Conservation (phyloP, 2,329 filamentous ascomycete species). For the Apiospora phragmitis region DNA sequence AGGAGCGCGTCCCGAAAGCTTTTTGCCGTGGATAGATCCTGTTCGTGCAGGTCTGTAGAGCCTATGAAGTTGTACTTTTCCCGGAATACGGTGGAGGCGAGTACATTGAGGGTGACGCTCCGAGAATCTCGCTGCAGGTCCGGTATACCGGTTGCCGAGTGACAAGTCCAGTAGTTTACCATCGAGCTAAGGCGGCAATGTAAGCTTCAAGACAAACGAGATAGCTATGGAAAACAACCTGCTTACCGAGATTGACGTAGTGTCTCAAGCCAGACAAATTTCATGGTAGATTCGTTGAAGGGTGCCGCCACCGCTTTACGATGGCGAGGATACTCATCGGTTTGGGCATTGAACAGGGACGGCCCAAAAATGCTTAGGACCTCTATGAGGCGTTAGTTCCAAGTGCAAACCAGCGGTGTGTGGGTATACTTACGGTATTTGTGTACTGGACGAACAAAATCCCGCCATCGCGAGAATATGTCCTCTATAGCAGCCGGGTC, state of each 20-base stretch:
- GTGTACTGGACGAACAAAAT: too few relatives aligned
- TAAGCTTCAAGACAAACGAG: too few relatives aligned
- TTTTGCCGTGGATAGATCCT: not conserved
- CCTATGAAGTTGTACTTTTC: constrained; percentile 31
- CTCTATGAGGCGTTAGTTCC: not conserved
- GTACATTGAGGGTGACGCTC: constrained; percentile 28
- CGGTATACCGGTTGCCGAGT: constrained; percentile 17
- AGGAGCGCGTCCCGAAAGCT: constrained; percentile 31
- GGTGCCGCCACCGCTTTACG: constrained; percentile 27
- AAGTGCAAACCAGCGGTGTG: too few relatives aligned
- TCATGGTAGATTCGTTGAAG: constrained; percentile 31
- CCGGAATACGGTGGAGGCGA: constrained; percentile 30
- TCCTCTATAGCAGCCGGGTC: constrained; percentile 16
- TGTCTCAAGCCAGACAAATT: constrained; percentile 26
- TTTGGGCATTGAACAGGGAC: constrained; percentile 27
- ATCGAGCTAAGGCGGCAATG: too few relatives aligned
- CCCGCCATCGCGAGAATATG: too few relatives aligned
- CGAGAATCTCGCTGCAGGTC: constrained; percentile 25
- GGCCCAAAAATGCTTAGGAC: constrained; percentile 25
- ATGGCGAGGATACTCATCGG: constrained; percentile 32
- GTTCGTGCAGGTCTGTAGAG: too few relatives aligned
- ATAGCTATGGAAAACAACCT: constrained; percentile 33
- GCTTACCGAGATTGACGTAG: constrained; percentile 12
- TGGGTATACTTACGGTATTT: too few relatives aligned
- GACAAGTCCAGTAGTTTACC: constrained; percentile 28